Base-by-base conservation (phyloP, 768 basidiomycete species). In the Lyophyllum shimeji region DNA sequence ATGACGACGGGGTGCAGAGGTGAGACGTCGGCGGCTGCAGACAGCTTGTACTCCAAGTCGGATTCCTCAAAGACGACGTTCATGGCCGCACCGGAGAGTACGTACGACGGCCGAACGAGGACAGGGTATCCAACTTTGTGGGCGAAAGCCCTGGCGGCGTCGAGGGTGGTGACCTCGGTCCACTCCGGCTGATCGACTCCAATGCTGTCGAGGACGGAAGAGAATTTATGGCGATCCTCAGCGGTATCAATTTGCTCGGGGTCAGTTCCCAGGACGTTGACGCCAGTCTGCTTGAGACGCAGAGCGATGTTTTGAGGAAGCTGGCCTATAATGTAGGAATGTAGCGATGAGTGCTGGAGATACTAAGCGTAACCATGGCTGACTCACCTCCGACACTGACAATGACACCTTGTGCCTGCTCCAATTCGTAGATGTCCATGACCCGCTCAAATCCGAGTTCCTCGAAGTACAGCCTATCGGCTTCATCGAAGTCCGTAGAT, bases 171-270 rank as follows among this genome's bases (percentile, higher is more conserved):
- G 40, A 90, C 94, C 69, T 98, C 97, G 20, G 83, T 79, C 97
- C 97, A 98, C 61, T 90, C 90, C 3, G 97, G 97, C 69, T 99
- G 97, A 69, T 98, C 97, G 46, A 99, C 92, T 48, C 92, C 93
- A 62, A 96, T 88, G 63, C 83, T 87, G 70, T 99, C 97, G 48
- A 99, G 86, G 55, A 98, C 88, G 46, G 91, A 89, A 2, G 96
- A 99, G 82, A 99, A 99, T 72, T 99, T 99, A 82, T 98, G 95
- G 57, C 97, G 89, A 73, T 99, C 96, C 72, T 99, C 97, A 20
- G 97, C 97, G 39, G 82, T 93, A 74, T 99, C 97, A 63, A 99
- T 99, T 71, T 87, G 90, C 51, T 85, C 82, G 20, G 97, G 97
- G 69, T 96, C 95, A 18, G 97, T 99, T 49, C 97, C 97, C 15